Percentiles rank a stretch among this genome's conserved stretches.
These are phyloP conservation scores for Penicillium brasilianum DNA, from an alignment of 2,329 filamentous ascomycete genomes.

Conservation along the genomic window DNA sequence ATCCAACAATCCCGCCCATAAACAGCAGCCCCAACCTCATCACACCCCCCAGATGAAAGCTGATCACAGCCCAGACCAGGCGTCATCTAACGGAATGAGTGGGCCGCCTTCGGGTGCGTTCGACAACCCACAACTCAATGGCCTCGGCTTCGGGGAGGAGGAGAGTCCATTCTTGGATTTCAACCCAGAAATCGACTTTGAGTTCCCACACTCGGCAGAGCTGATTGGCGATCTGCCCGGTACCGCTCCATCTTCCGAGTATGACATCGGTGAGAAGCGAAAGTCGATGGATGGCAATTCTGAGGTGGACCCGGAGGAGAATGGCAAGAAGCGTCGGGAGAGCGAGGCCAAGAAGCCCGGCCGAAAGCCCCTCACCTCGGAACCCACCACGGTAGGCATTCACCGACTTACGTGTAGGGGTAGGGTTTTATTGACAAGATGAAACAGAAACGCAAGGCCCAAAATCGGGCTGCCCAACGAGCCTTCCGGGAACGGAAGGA, in stretches of 20 bases:
- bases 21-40: conserved; percentile 34
- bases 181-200: conserved; percentile 78
- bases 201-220: conserved; percentile 63
- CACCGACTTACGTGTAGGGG: neutral
- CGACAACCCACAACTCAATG: conserved; percentile 48
- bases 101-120: conserved; percentile 39
- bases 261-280: conserved; percentile 65
- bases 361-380: conserved; percentile 91
- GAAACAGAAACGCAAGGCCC: conserved; percentile 71
- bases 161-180: conserved; percentile 87
- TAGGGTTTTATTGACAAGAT: conserved; percentile 28
- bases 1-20: conserved; percentile 62
- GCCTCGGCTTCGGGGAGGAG: conserved; percentile 60
- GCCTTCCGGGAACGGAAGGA: conserved; percentile 96
- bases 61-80: conserved; percentile 44
- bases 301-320: conserved; percentile 68
- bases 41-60: conserved; percentile 34
- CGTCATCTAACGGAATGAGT: conserved; percentile 51
- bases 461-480: conserved; percentile 89
- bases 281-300: conserved; percentile 61
- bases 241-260: conserved; percentile 42
- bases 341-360: conserved; percentile 92
- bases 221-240: conserved; percentile 79
- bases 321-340: conserved; percentile 72
- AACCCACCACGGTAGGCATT: conserved; percentile 86